Base-by-base conservation (phyloP, 257 asterid genomes). In the Przewalskia tangutica region DNA sequence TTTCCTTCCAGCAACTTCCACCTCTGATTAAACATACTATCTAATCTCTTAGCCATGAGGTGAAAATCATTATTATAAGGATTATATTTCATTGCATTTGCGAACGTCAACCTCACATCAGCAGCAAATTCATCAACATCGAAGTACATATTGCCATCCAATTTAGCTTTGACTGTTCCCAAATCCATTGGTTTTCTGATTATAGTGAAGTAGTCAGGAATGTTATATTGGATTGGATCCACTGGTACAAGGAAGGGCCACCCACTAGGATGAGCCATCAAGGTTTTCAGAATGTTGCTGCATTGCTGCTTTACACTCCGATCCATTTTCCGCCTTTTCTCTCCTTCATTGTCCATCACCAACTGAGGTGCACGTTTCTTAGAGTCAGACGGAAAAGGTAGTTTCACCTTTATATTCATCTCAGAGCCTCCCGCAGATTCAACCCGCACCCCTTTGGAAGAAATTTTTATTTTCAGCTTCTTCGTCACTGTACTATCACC, bases 131-230 rank as follows among this genome's bases (percentile, higher is more conserved):
- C 94, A 44, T 89, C 89, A 7, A 85, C 90, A 86, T 68, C 59
- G 48, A 67, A 82, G 91, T 95, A 92, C 64, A 51, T 10, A 82
- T 90, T 86, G 44, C 83, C 84, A 81, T 87, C 91, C 66, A 95
- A 84, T 80, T 90, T 93, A 40, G 77, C 86, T 58, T 83, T 90
- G 77, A 95, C 62, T 13, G 98, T 91, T 34, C 98, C 98, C 82
- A 95, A 86, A 89, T 95, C 99, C 99, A 95, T 95, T 4, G 99
- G 99, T 10, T 88, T 17, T 8, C 84, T 64, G 63, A 95, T 85
- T 75, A 93, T 81, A 9, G 86, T 63, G 46, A 91, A 92, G 79
- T 95, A 95, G 86, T 93, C 97, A 27, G 98, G 98, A 80, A 95
- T 92, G 3, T 60, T 75, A 79, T 85, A 82, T 77, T 84, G 83